Base-by-base conservation (phyloP, 2,329 filamentous ascomycete species). In the Penicillium sp. region DNA sequence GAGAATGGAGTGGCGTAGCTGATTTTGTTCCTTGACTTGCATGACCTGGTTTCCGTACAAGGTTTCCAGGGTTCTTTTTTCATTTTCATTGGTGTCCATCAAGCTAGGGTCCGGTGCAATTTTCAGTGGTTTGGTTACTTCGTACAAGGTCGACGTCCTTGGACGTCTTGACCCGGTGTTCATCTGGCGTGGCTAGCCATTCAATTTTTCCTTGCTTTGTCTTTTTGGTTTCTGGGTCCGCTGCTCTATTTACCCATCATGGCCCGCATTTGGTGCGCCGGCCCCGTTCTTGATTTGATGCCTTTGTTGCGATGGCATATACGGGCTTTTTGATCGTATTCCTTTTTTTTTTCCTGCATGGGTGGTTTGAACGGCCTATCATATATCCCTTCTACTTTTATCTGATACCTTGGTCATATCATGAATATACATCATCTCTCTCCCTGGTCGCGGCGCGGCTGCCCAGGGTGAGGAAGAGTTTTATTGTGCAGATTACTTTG, bases 311-410 rank as follows among this genome's bases (percentile, higher is more conserved):
- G 2, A 14, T 51, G 49, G 49, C 49, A 37, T 37, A 39, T 27
- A 51, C 49, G 49, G 49, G 18, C 49, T 40, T 39, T 39, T 24
- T 40, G 31, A 31, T 9, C n/a, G 27, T 24, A 4, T 6, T 11
- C 10, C 24, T 6, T 24, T n/a, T 40, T 6, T 24, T 51, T 39
- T 11, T 19, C 19, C 40, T 51, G 49, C 49, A 51, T 51, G 49
- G 49, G 37, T 51, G 36, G 49, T 51, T 51, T 51, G 49, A 31
- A 51, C 49, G 36, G 49, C 49, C 49, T 51, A 37, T 51, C 49
- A 51, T 24, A 51, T 51, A 51, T 51, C 36, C 49, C 36, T 11
- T 16, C 7, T 35, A 33, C n/a, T 49, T 18, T 35, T 36, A n/a
- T 37, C 18, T 11, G 39, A 40, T 51, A 39, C 31, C 47, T 50